These are phyloP conservation scores for Sungouiozyma ichnusensis DNA, from an alignment of 805 yeast genomes.

Conservation along the genomic window DNA sequence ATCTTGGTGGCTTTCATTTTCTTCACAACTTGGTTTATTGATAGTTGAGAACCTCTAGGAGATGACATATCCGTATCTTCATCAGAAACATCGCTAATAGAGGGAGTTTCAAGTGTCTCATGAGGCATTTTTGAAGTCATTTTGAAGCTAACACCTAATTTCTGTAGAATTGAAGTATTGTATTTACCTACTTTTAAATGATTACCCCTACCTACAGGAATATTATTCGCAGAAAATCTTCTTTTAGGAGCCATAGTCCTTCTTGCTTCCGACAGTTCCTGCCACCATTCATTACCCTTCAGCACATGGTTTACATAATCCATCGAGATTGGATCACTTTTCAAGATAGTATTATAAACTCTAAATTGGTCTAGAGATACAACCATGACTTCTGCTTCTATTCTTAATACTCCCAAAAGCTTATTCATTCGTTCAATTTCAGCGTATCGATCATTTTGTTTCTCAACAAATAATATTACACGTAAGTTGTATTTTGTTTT, in stretches of 20 bases:
- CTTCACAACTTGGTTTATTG: conserved; percentile 6
- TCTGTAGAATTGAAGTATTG: conserved; percentile 54
- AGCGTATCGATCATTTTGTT: conserved; percentile 52
- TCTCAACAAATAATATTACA: conserved; percentile 85
- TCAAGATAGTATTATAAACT: conserved; percentile 65
- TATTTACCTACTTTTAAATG: conserved; percentile 22
- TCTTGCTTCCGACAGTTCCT: conserved; percentile 51
- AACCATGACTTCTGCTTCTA: conserved; percentile 71
- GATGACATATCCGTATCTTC: conserved; percentile 22
- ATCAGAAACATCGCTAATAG: conserved; percentile 24
- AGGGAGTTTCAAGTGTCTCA: conserved; percentile 20
- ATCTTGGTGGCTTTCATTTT: conserved; percentile 3
- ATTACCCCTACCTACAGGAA: conserved; percentile 12
- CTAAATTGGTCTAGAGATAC: conserved; percentile 50
- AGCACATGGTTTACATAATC: conserved; percentile 43
- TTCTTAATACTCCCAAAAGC: conserved; percentile 66
- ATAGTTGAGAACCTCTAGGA: conserved; percentile 7
- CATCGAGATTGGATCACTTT: conserved; percentile 42
- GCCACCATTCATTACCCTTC: conserved; percentile 80
- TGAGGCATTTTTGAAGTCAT: conserved; percentile 55
- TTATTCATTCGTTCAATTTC: conserved; percentile 55
- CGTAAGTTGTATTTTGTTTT: conserved; percentile 61
- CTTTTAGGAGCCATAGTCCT: conserved; percentile 20
- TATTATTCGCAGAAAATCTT: conserved; percentile 26
- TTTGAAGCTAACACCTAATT: conserved; percentile 66